These are phyloP conservation scores for Pichia sp. DNA, from an alignment of 1,139 yeast genomes.

Conservation along the genomic window DNA sequence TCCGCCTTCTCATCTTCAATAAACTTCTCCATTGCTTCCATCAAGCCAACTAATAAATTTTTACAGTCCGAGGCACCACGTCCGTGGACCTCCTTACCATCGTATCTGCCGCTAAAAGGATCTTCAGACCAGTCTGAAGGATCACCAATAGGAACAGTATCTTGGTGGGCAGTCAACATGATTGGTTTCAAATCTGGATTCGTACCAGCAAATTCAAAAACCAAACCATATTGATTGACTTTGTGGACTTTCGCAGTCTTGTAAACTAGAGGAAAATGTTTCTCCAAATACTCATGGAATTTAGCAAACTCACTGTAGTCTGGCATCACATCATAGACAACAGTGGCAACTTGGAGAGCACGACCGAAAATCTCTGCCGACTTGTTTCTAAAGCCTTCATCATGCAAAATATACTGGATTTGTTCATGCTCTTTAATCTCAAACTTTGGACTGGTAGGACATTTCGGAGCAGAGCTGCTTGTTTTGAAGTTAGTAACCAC, in stretches of 20 bases:
- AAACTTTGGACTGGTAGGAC: not conserved
- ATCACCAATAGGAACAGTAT: slow-evolving; percentile 64
- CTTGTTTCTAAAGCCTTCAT: slow-evolving; percentile 36
- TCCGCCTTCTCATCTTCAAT: slow-evolving; percentile 37
- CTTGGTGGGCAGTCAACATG: slow-evolving; percentile 73
- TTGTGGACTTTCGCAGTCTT: slow-evolving; percentile 35
- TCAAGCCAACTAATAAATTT: slow-evolving; percentile 49
- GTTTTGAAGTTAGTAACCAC: not conserved
- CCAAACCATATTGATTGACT: slow-evolving; percentile 42
- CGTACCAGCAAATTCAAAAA: slow-evolving; percentile 40
- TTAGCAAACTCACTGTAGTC: slow-evolving; percentile 38
- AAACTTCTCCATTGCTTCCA: slow-evolving; percentile 56
- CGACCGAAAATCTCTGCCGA: slow-evolving; percentile 46
- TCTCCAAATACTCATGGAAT: slow-evolving; percentile 41
- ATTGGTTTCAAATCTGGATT: slow-evolving; percentile 53
- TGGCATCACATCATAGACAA: slow-evolving; percentile 34
- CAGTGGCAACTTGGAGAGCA: slow-evolving; percentile 65
- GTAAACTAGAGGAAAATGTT: slow-evolving; percentile 43
- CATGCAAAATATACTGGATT: slow-evolving; percentile 31
- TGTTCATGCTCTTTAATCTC: slow-evolving; percentile 16
- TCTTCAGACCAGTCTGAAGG: slow-evolving; percentile 62
- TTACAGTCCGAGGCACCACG: slow-evolving; percentile 67
- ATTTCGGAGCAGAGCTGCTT: not conserved
- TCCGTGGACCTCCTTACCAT: slow-evolving; percentile 51
- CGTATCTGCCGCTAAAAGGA: slow-evolving; percentile 57